Evolutionary conservation across 2,329 filamentous ascomycete genomes (phyloP).

Genomic region (Piedraia hortae): DNA sequence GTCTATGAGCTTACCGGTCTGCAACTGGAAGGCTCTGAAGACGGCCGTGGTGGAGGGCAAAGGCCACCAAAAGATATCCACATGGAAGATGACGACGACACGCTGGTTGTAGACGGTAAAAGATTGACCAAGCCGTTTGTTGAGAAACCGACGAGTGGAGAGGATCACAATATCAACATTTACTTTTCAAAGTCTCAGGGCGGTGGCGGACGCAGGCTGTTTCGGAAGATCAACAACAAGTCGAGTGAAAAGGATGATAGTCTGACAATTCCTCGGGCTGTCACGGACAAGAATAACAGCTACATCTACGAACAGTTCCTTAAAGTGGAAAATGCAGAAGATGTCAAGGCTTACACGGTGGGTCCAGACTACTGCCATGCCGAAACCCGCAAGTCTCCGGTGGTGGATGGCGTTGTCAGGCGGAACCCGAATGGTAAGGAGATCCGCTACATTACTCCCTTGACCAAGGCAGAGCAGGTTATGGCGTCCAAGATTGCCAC

Average conservation of each 20-base stretch:
- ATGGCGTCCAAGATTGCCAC: conserved; percentile 77
- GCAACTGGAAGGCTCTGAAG: conserved; percentile 38
- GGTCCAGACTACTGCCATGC: conserved; percentile 82
- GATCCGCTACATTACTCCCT: conserved; percentile 71
- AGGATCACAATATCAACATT: conserved; percentile 96
- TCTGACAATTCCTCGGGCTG: conserved; percentile 47
- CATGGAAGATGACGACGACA: conserved; percentile 71
- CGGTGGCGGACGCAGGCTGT: conserved; percentile 71
- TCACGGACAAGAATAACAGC: conserved; percentile 55
- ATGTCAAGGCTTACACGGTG: conserved; percentile 96
- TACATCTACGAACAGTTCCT: conserved; percentile 97
- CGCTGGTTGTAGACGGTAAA: conserved; percentile 61
- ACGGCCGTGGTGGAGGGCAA: conserved; percentile 33
- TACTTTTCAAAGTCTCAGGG: conserved; percentile 76
- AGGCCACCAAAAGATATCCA: conserved; percentile 40
- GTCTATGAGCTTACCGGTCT: conserved; percentile 61
- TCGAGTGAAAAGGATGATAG: conserved; percentile 78
- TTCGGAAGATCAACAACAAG: conserved; percentile 96
- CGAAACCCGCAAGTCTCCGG: conserved; percentile 87
- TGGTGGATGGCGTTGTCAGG: conserved; percentile 84
- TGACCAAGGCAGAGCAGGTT: conserved; percentile 52
- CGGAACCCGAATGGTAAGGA: conserved; percentile 96
- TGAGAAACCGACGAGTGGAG: conserved; percentile 91
- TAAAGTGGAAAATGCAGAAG: conserved; percentile 85
- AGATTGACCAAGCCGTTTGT: conserved; percentile 79